phyloP scores from a whole-genome alignment of 495 filamentous ascomycete genomes.

The Neurospora sp. region DNA sequence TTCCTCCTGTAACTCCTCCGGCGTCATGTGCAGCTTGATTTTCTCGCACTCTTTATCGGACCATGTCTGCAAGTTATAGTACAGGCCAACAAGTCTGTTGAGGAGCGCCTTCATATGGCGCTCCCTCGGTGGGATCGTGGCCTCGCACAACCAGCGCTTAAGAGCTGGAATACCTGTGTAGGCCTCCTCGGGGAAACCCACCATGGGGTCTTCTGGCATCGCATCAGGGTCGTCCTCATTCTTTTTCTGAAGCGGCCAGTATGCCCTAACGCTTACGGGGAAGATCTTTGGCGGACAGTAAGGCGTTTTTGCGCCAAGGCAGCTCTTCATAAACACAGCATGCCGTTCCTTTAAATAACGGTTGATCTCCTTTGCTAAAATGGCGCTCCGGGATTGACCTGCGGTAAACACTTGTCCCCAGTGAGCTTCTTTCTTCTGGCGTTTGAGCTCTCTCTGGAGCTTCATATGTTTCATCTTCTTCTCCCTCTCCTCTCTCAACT shows the following conservation, averaged over 20 bases:
- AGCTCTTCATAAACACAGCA: neutral
- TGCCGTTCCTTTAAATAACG: slow-evolving; percentile 1
- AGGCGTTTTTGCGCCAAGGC: neutral
- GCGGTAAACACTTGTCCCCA: neutral
- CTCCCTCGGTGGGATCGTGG: slow-evolving; percentile 7
- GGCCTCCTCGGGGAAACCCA: slow-evolving; percentile 10
- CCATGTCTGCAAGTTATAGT: slow-evolving; percentile 10
- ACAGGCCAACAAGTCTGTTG: slow-evolving; percentile 3
- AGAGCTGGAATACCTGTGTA: slow-evolving; percentile 17
- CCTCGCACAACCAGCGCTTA: slow-evolving; percentile 10
- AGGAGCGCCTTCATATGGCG: slow-evolving; percentile 11
- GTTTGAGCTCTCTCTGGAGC: neutral
- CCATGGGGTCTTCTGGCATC: neutral
- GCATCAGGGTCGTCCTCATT: neutral
- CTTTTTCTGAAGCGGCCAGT: slow-evolving; percentile 5
- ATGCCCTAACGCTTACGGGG: slow-evolving; percentile 11
- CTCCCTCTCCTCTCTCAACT: neutral
- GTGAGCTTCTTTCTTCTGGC: neutral
- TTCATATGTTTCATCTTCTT: neutral
- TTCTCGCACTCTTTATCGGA: slow-evolving; percentile 3
- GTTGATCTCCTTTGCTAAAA: neutral
- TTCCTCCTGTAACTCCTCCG: neutral
- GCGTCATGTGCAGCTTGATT: neutral
- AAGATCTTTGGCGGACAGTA: neutral
- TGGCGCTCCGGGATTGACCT: neutral